phyloP scores from a whole-genome alignment of 305 asterid genomes.

The Solanum hybrid region DNA sequence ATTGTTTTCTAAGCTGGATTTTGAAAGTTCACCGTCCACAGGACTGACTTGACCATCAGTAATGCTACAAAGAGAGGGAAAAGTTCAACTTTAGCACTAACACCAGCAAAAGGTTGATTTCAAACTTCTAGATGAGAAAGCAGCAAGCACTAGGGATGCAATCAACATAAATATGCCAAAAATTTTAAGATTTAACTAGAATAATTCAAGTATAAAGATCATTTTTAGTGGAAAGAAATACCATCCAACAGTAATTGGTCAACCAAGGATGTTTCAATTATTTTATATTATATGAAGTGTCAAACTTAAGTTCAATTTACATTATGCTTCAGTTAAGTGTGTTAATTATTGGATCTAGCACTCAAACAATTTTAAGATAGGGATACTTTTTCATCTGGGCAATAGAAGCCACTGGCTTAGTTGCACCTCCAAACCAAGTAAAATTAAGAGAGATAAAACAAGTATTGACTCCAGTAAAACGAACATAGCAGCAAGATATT shows the following conservation, averaged over 20 bases:
- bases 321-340: neutral
- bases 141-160: neutral
- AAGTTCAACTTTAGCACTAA: constrained; percentile 4
- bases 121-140: neutral
- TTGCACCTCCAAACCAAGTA: neutral
- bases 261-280: neutral
- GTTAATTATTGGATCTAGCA: neutral
- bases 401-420: neutral
- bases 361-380: neutral
- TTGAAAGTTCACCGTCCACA: constrained; percentile 7
- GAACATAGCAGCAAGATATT: neutral
- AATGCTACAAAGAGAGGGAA: constrained; percentile 2
- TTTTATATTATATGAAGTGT: neutral
- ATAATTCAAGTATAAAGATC: neutral
- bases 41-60: constrained; percentile 9
- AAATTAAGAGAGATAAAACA: neutral
- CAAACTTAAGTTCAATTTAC: neutral
- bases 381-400: neutral
- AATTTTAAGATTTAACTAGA: neutral
- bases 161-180: neutral
- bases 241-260: neutral
- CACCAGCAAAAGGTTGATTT: neutral
- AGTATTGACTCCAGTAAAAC: neutral
- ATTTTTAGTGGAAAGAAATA: neutral
- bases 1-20: constrained; percentile 13